A percentile compares a stretch with the other conserved stretches of the same genome.
Evolutionary conservation across 306 rosid genomes (phyloP).

Genomic region (Acacia crassicarpa): DNA sequence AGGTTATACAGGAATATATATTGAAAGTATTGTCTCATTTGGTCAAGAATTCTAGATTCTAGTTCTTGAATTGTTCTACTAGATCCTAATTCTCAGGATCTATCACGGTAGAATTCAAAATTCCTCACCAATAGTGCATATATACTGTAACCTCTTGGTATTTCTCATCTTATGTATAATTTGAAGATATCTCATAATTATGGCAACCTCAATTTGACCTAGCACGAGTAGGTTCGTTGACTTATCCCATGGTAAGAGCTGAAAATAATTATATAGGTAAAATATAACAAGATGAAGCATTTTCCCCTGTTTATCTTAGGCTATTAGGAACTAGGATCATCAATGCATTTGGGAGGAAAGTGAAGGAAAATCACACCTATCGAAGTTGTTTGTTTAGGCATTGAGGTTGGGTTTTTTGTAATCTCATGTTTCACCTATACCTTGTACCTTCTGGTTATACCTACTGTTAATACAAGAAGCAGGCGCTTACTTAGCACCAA

Average conservation of each 20-base stretch:
- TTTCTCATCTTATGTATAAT: slow-evolving; percentile 11
- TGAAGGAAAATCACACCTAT: neutral
- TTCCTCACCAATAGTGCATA: neutral
- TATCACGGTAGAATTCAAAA: neutral
- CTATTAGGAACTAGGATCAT: neutral
- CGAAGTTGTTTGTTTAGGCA: neutral
- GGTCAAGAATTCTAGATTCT: too few relatives aligned
- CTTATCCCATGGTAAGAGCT: neutral
- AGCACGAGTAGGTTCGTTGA: slow-evolving; percentile 11
- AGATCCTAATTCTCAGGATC: too few relatives aligned
- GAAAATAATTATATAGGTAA: slow-evolving; percentile 15
- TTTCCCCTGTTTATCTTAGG: neutral
- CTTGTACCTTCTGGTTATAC: neutral
- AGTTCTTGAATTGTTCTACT: too few relatives aligned
- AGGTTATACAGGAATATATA: too few relatives aligned
- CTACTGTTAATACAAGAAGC: neutral
- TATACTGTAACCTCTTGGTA: neutral
- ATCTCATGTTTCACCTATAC: neutral
- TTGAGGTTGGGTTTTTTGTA: neutral
- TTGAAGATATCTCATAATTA: slow-evolving; percentile 3
- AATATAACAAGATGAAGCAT: neutral
- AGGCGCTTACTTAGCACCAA: neutral
- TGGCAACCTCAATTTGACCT: slow-evolving; percentile 23
- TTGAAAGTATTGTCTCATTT: too few relatives aligned
- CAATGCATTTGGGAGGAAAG: neutral